A percentile compares a stretch with the other conserved stretches of the same genome.
Evolutionary conservation across 2,329 filamentous ascomycete genomes (phyloP).

Genomic region (Penicillium verrucosum): DNA sequence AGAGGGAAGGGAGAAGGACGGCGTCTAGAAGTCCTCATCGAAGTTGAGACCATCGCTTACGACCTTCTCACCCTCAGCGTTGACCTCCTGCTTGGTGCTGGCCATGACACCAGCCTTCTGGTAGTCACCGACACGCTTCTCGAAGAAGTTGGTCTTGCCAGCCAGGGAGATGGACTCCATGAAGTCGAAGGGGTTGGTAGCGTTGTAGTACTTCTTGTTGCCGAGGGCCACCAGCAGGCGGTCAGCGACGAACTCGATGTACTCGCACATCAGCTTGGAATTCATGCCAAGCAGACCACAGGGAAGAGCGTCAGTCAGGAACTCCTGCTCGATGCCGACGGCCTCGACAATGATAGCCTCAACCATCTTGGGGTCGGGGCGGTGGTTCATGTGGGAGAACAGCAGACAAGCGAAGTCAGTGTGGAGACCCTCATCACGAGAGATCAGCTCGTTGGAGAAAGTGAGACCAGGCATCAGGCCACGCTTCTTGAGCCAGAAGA

Average conservation of each 20-base stretch:
- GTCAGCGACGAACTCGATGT: conserved; percentile 99
- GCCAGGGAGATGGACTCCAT: conserved; percentile 99
- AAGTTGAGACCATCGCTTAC: conserved; percentile 70
- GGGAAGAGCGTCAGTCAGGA: conserved; percentile 91
- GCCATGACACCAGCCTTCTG: conserved; percentile 99
- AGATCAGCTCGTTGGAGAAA: conserved; percentile 99
- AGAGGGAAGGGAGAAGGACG: conserved; percentile 7
- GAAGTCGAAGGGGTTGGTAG: conserved; percentile 97
- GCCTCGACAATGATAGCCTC: conserved; percentile 90
- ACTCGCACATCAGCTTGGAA: conserved; percentile 94
- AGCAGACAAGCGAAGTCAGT: conserved; percentile 98
- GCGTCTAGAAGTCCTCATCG: conserved; percentile 88
- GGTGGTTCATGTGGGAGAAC: conserved; percentile 94
- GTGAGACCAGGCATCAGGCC: conserved; percentile 97
- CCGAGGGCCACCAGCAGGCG: conserved; percentile 88
- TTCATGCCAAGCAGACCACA: conserved; percentile 97
- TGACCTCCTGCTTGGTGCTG: conserved; percentile 70
- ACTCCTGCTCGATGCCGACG: conserved; percentile 93
- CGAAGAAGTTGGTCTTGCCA: conserved; percentile 99
- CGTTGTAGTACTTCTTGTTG: conserved; percentile 90
- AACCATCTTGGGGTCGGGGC: conserved; percentile 77
- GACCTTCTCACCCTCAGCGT: conserved; percentile 47
- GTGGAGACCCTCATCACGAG: conserved; percentile 97
- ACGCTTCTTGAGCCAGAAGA: conserved; percentile 99
- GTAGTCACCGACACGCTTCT: conserved; percentile 99